These are phyloP conservation scores for Rhododendron simsii DNA, from an alignment of 148 eudicot species.

Conservation along the genomic window DNA sequence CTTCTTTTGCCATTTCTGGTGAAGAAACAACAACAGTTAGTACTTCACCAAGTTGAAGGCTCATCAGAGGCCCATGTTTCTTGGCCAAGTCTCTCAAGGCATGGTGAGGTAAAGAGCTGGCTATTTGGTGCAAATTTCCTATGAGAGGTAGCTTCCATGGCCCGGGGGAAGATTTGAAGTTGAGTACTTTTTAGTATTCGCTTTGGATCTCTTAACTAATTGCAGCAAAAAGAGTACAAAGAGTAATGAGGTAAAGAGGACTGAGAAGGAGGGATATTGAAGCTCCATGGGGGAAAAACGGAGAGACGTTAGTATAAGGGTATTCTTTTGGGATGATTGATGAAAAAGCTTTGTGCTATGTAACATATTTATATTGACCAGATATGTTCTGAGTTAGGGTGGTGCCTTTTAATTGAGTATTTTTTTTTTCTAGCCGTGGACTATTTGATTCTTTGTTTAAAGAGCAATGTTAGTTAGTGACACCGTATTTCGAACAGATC, in stretches of 20 bases:
- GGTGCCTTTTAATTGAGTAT: too few relatives aligned
- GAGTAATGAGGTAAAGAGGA: neutral
- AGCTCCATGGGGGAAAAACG: neutral
- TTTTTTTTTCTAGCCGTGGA: too few relatives aligned
- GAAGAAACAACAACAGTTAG: conserved; percentile 9
- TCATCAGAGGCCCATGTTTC: conserved; percentile 27
- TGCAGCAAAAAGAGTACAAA: neutral
- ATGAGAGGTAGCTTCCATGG: conserved; percentile 5
- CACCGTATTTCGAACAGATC: too few relatives aligned
- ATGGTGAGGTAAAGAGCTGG: conserved; percentile 26
- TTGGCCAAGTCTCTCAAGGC: conserved; percentile 11
- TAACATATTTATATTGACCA: too few relatives aligned
- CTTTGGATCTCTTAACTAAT: neutral
- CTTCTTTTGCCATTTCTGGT: conserved; percentile 19
- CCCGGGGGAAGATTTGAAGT: conserved; percentile 3
- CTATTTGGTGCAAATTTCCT: conserved; percentile 21
- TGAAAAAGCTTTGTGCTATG: neutral
- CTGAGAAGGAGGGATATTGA: neutral
- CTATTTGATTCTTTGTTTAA: too few relatives aligned
- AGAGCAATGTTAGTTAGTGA: too few relatives aligned
- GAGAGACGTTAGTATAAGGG: neutral
- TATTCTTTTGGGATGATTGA: neutral
- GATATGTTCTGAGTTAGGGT: too few relatives aligned
- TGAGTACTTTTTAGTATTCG: neutral
- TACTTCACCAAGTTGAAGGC: conserved; percentile 23